A percentile compares a stretch with the other conserved stretches of the same genome.
These are phyloP conservation scores for Athelia psychrophila DNA, from an alignment of 1,284 basidiomycete genomes.

Conservation along the genomic window DNA sequence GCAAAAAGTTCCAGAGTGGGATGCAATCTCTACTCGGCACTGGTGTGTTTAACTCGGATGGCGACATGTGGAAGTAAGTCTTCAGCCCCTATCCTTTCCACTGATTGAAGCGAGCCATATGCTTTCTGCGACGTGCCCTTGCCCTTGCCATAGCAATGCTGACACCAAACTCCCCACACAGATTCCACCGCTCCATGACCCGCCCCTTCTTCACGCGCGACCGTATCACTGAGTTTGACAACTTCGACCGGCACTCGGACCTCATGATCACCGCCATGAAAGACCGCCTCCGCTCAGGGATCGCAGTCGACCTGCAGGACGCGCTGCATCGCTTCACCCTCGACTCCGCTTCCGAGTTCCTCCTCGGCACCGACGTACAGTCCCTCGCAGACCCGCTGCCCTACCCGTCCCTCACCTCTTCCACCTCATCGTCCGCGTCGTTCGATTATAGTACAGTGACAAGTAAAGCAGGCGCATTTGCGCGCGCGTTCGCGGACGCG, in stretches of 20 bases:
- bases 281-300: conserved; percentile 26
- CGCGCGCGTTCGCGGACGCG: conserved; percentile 28
- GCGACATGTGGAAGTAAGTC: conserved; percentile 12
- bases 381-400: conserved; percentile 26
- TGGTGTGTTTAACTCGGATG: conserved; percentile 38
- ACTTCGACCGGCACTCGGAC: conserved; percentile 17
- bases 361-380: conserved; percentile 32
- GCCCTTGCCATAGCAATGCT: not conserved
- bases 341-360: conserved; percentile 36
- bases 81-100: conserved; percentile 19
- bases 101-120: not conserved
- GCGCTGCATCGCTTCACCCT: conserved; percentile 28
- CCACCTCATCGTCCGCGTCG: not conserved
- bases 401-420: conserved; percentile 15
- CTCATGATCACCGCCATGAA: conserved; percentile 21
- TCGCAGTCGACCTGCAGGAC: conserved; percentile 35
- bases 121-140: not conserved
- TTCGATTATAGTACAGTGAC: not conserved
- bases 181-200: conserved; percentile 31
- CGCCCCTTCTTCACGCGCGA: conserved; percentile 22
- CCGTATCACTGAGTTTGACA: conserved; percentile 18
- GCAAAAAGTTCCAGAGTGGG: conserved; percentile 29
- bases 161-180: conserved; percentile 13
- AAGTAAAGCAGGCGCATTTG: conserved; percentile 17
- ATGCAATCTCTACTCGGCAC: conserved; percentile 33